Percentiles rank a stretch among this genome's conserved stretches.
Evolutionary conservation across 352 stramenopile genomes (phyloP).

Genomic region (Globisporangium irregulare): DNA sequence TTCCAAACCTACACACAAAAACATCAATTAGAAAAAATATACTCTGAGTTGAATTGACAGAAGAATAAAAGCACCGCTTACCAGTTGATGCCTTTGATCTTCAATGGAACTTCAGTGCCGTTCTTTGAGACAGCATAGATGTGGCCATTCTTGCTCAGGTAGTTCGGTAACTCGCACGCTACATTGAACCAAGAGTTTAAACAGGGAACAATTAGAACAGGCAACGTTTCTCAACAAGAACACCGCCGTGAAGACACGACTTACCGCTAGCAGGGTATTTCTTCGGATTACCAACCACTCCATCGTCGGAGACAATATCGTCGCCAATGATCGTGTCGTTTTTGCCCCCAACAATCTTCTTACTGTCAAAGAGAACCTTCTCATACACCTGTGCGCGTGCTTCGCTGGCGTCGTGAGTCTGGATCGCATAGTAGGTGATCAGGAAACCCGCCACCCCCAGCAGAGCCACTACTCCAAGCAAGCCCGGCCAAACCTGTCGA

Average conservation of each 20-base stretch:
- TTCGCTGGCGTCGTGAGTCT: slow-evolving; percentile 17
- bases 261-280: slow-evolving; percentile 48
- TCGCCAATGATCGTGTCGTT: slow-evolving; percentile 7
- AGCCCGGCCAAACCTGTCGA: slow-evolving; percentile 30
- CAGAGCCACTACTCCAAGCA: slow-evolving; percentile 22
- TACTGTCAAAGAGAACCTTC: slow-evolving; percentile 18
- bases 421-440: slow-evolving; percentile 23
- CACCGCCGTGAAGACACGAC: not conserved
- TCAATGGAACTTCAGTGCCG: slow-evolving; percentile 46
- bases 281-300: slow-evolving; percentile 72
- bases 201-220: not conserved
- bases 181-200: not conserved
- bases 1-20: slow-evolving; percentile 31
- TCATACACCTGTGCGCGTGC: slow-evolving; percentile 19
- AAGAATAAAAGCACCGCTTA: not conserved
- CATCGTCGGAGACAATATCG: slow-evolving; percentile 57
- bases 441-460: slow-evolving; percentile 15
- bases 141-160: slow-evolving; percentile 64
- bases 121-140: slow-evolving; percentile 57
- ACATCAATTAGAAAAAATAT: not conserved
- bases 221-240: not conserved
- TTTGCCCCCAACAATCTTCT: slow-evolving; percentile 18
- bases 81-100: slow-evolving; percentile 83
- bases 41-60: not conserved
- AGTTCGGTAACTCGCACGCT: slow-evolving; percentile 62